A percentile compares a stretch with the other conserved stretches of the same genome.
Evolutionary conservation across 2,329 filamentous ascomycete species (phyloP).

Genomic region (Alternaria triticina): DNA sequence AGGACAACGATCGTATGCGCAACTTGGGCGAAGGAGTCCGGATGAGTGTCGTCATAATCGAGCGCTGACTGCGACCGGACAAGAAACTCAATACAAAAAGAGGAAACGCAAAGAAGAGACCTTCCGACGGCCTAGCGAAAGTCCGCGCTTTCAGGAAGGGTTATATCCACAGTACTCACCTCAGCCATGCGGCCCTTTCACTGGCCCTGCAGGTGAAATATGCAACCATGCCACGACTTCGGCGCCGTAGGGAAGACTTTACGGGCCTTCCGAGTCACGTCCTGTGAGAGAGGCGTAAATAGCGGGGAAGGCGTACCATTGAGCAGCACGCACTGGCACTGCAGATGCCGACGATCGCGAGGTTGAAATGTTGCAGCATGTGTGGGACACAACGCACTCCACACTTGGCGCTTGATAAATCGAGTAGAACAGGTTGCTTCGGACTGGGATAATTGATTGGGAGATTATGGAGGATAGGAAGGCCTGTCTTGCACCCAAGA

Average conservation of each 20-base stretch:
- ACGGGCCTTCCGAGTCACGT: conserved; percentile 6
- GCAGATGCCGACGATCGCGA: conserved; percentile 21
- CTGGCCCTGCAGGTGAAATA: conserved; percentile 34
- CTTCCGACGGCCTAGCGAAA: conserved; percentile 11
- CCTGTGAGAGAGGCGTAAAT: conserved; percentile 19
- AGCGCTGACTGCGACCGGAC: conserved; percentile 1
- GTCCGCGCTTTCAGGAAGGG: conserved; percentile 12
- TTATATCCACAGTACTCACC: conserved; percentile 25
- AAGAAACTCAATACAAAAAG: neutral
- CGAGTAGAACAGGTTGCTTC: conserved; percentile 13
- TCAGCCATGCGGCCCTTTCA: conserved; percentile 27
- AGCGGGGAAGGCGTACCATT: conserved; percentile 28
- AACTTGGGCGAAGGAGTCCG: conserved; percentile 46
- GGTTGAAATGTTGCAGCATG: conserved; percentile 21
- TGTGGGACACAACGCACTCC: conserved; percentile 40
- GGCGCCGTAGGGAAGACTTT: conserved; percentile 3
- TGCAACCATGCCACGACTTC: conserved; percentile 34
- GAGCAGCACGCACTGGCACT: conserved; percentile 16
- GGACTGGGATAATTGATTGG: neutral
- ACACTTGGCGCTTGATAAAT: conserved; percentile 29
- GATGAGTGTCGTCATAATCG: conserved; percentile 27
- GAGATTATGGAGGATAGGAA: neutral
- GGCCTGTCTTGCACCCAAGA: neutral
- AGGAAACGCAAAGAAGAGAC: conserved; percentile 7
- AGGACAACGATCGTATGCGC: conserved; percentile 45